Evolutionary conservation across 2,329 filamentous ascomycete genomes (phyloP).

Genomic region (Exophiala oligosperma): DNA sequence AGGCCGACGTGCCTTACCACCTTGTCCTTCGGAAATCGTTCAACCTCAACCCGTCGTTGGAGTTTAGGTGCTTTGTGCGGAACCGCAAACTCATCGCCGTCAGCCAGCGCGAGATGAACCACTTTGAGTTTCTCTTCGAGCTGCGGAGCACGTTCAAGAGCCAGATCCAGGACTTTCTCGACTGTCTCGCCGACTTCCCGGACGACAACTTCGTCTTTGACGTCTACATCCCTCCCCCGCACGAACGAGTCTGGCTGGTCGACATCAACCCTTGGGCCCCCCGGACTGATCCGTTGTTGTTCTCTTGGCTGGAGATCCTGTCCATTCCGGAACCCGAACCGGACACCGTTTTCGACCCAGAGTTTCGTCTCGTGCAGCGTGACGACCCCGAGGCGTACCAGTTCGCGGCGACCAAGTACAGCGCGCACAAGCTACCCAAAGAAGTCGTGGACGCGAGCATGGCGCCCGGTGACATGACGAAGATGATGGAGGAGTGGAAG

Average conservation of each 20-base stretch:
- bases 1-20: constrained; percentile 64
- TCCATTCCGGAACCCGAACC: constrained; percentile 53
- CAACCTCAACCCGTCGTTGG: constrained; percentile 82
- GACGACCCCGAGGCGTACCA: constrained; percentile 88
- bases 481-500: constrained; percentile 77
- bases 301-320: constrained; percentile 85
- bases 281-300: constrained; percentile 83
- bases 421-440: constrained; percentile 90
- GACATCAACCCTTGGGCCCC: constrained; percentile 96
- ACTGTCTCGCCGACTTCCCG: constrained; percentile 64
- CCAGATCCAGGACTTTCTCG: constrained; percentile 76
- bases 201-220: constrained; percentile 87
- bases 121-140: constrained; percentile 77
- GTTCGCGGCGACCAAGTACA: constrained; percentile 83
- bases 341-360: constrained; percentile 60
- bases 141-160: constrained; percentile 66
- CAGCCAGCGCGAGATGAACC: constrained; percentile 84
- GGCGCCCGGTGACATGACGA: constrained; percentile 70
- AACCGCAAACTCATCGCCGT: constrained; percentile 76
- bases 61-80: constrained; percentile 95
- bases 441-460: constrained; percentile 76
- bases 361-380: constrained; percentile 77
- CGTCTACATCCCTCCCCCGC: constrained; percentile 77
- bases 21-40: constrained; percentile 88
- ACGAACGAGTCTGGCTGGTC: constrained; percentile 78